Evolutionary conservation across 108 stramenopile genomes (phyloP), one percentile per base, ranked within the genome.

Genomic region (Thalassiosira profunda): DNA sequence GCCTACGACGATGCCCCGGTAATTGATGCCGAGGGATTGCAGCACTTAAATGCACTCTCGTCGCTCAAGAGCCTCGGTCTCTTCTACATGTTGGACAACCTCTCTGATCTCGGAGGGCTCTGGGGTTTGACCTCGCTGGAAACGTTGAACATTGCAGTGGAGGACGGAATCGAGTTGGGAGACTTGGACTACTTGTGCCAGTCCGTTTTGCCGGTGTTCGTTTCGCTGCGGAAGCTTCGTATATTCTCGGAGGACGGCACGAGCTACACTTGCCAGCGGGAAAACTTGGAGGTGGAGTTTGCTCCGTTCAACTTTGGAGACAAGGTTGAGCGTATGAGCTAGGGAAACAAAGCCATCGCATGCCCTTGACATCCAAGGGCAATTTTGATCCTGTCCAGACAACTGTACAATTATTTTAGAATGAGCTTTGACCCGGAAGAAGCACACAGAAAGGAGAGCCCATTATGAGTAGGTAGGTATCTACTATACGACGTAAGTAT

Each of bases 61-160:
- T 20, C 41, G 20, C 52, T 76, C 10, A 69, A 76, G 59, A 46
- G 67, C 21, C 62, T 76, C 18, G 63, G 62, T 29, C 56, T 76
- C 0, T 76, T 76, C 31, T 76, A 76, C 43, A 62, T 67, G 0
- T 15, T 76, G 10, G 46, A 61, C 20, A 67, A 76, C 26, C 61
- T 25, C 24, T 37, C 31, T 18, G 67, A 69, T 44, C 42, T 76
- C 23, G 34, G 59, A 35, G 61, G 34, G 34, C 30, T 76, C 3
- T 24, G 12, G 8, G 75, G 75, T 28, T 59, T 76, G 43, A 38
- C 42, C 5, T 36, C 60, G 18, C 67, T 76, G n/a, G 61, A 69
- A 31, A 68, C 67, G 4, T 40, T 76, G 0, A 76, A 76, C 52
- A 40, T 76, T 43, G 76, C 76, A 9, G 42, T 76, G 17, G 48